These are phyloP conservation scores for Actinomucor elegans DNA, from an alignment of 371 early-diverging fungal species.

Conservation along the genomic window DNA sequence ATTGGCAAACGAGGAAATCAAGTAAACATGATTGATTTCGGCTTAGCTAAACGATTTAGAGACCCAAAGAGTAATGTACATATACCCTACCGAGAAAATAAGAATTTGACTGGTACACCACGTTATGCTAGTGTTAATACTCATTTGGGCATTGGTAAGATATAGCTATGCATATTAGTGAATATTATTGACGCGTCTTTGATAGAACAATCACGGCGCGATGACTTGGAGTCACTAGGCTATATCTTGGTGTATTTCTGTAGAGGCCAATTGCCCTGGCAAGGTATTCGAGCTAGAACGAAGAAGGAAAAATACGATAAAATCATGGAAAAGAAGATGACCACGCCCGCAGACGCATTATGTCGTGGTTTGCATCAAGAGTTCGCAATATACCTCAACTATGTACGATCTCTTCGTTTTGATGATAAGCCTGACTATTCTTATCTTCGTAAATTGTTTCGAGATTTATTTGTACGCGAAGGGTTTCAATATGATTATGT, in stretches of 20 bases:
- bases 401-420: slow-evolving; percentile 94
- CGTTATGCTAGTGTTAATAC: slow-evolving; percentile 99
- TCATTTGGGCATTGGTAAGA: slow-evolving; percentile 93
- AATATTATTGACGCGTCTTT: background rate
- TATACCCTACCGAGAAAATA: slow-evolving; percentile 97
- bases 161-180: background rate
- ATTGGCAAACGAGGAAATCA: slow-evolving; percentile 92
- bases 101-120: slow-evolving; percentile 99
- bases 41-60: slow-evolving; percentile 98
- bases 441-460: slow-evolving; percentile 95
- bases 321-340: slow-evolving; percentile 99
- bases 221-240: slow-evolving; percentile 98
- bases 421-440: slow-evolving; percentile 99
- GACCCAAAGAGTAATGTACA: slow-evolving; percentile 97
- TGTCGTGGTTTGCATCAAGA: slow-evolving; percentile 96
- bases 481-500: slow-evolving; percentile 96
- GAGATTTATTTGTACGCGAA: slow-evolving; percentile 93
- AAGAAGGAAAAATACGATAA: slow-evolving; percentile 99
- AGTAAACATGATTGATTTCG: slow-evolving; percentile 99
- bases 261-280: slow-evolving; percentile 99
- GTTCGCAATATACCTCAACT: slow-evolving; percentile 96
- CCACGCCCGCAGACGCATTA: slow-evolving; percentile 93
- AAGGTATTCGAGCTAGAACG: slow-evolving; percentile 97
- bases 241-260: slow-evolving; percentile 99
- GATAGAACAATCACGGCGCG: slow-evolving; percentile 97